Base-by-base conservation (phyloP, 805 yeast genomes). In the Saccharomycopsis fodiens region DNA sequence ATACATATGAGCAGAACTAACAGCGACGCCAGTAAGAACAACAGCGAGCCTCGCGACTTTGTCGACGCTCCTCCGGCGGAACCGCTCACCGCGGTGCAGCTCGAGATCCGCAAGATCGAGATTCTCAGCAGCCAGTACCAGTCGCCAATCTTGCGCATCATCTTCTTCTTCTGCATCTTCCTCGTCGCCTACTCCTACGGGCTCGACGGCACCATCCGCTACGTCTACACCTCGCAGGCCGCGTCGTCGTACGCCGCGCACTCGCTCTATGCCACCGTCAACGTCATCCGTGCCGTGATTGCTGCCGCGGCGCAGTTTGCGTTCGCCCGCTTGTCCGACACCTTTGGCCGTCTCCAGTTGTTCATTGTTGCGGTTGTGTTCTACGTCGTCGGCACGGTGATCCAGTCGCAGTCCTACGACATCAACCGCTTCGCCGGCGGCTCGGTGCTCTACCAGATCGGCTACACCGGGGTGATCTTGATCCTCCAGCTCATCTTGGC, bases 381-480 rank as follows among this genome's bases (percentile, higher is more conserved):
- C 41, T 77, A 78, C 54, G 65, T 67, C 8, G 65, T 77, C 35
- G 82, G 82, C 15, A 76, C 82, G 2, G 62, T 78, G 31, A 72
- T 77, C 47, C 73, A 75, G 60, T 69, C 74, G 4, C 78, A 74
- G 57, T 76, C 80, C 10, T 68, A 66, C 47, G 72, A 74, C 52
- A 68, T 76, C 22, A 66, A 73, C 44, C 63, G 72, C 36, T 77
- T 67, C 51, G 77, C 78, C 23, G 82, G 74, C 17, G 83, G 82
- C 55, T 66, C 79, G 0, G 72, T 76, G 21, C 59, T 67, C 34
- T 68, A 65, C 46, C 59, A 59, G 35, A 44, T 62, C 55, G 66
- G 94, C 8, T 82, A 76, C 59, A 74, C 82, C 25, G 87, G 89
- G 50, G 68, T 78, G 19, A 65, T 76, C 32, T 65, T 83, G 44